Evolutionary conservation across 768 basidiomycete species (phyloP).

Genomic region (Tylopilus intermedius): DNA sequence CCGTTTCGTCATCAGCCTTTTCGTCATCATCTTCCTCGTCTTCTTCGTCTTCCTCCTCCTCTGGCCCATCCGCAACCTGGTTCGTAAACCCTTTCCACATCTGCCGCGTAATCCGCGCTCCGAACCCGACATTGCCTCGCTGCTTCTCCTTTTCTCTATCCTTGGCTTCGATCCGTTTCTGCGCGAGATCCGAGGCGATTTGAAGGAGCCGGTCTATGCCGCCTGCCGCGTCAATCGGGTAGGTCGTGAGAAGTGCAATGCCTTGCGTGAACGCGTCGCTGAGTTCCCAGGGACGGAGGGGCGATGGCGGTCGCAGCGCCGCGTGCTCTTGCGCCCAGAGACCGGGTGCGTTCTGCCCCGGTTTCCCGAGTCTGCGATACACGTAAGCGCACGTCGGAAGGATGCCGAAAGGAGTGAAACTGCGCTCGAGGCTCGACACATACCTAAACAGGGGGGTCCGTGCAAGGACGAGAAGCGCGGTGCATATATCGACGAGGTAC

Average conservation of each 20-base stretch:
- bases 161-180: constrained; percentile 42
- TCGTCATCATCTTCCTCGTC: constrained; percentile 17
- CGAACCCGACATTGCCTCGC: constrained; percentile 40
- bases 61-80: constrained; percentile 37
- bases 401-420: neutral
- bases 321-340: constrained; percentile 51
- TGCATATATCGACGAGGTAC: constrained; percentile 64
- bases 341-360: constrained; percentile 37
- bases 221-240: constrained; percentile 60
- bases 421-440: constrained; percentile 10
- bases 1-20: constrained; percentile 10
- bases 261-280: constrained; percentile 66
- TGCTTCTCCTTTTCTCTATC: constrained; percentile 25
- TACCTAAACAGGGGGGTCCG: constrained; percentile 54
- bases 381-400: neutral
- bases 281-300: constrained; percentile 46
- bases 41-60: constrained; percentile 34
- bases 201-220: constrained; percentile 70
- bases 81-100: constrained; percentile 69
- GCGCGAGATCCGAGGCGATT: constrained; percentile 56
- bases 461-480: constrained; percentile 60
- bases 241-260: constrained; percentile 57
- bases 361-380: constrained; percentile 48
- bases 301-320: constrained; percentile 35
- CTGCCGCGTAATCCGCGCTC: constrained; percentile 50